phyloP scores from a whole-genome alignment of 257 asterid genomes.

The Pogostemon cablin region DNA sequence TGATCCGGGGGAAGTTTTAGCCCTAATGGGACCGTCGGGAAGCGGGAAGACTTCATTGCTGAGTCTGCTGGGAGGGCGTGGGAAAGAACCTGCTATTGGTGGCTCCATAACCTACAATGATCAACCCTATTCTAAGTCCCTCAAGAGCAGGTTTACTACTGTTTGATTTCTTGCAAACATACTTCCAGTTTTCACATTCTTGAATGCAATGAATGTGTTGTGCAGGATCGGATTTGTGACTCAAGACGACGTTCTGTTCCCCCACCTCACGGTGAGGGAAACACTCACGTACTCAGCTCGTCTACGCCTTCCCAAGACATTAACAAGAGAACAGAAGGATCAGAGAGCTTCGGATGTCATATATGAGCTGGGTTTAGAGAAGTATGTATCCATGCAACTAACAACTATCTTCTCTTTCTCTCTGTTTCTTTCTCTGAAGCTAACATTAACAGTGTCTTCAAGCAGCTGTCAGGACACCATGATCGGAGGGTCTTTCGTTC shows the following conservation, averaged over 20 bases:
- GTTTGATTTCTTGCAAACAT: neutral
- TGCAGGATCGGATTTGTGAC: constrained; percentile 95
- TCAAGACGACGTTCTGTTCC: constrained; percentile 95
- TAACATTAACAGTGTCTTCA: neutral
- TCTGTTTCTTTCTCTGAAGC: no score
- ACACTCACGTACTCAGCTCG: constrained; percentile 85
- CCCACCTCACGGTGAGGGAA: constrained; percentile 93
- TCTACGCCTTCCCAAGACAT: constrained; percentile 64
- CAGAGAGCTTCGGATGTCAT: constrained; percentile 80
- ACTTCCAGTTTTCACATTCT: neutral
- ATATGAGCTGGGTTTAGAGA: constrained; percentile 80
- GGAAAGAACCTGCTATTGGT: constrained; percentile 49
- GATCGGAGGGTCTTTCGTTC: constrained; percentile 95
- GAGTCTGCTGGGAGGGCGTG: constrained; percentile 84
- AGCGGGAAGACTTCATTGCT: constrained; percentile 92
- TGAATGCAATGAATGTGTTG: neutral
- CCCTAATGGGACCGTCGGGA: constrained; percentile 99
- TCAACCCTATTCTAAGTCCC: constrained; percentile 76
- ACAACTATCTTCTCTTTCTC: neutral
- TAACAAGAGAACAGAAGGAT: constrained; percentile 74
- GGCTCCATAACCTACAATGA: constrained; percentile 78
- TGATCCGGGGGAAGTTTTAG: constrained; percentile 91
- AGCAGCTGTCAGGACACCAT: constrained; percentile 93
- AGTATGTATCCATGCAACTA: constrained; percentile 46
- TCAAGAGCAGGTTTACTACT: constrained; percentile 66